Conservation (phyloP, 768 basidiomycete genomes). For the Aureoboletus auriporus region DNA sequence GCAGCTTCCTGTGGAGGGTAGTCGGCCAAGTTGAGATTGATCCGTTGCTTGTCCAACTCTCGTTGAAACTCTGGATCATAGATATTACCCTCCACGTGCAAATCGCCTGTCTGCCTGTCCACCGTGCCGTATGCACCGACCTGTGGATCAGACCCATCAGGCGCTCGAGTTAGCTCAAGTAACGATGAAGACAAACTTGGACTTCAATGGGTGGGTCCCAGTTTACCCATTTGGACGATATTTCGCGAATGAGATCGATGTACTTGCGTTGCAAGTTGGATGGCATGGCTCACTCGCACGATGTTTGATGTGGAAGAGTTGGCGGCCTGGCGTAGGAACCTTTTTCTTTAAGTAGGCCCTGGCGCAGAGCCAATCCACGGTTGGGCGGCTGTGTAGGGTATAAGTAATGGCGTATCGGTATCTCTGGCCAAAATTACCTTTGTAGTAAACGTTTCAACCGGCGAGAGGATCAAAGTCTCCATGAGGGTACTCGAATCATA, state of each 20-base stretch:
- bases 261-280: slow-evolving; percentile 26
- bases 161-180: not conserved
- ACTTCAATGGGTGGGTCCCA: slow-evolving; percentile 33
- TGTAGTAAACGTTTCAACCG: too few relatives aligned
- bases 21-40: slow-evolving; percentile 13
- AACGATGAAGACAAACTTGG: slow-evolving; percentile 14
- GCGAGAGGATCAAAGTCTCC: too few relatives aligned
- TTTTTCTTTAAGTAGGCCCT: not conserved
- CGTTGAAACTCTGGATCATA: slow-evolving; percentile 26
- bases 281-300: slow-evolving; percentile 1
- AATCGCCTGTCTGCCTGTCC: slow-evolving; percentile 26
- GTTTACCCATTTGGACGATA: slow-evolving; percentile 35
- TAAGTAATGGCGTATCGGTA: too few relatives aligned
- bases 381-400: too few relatives aligned
- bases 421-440: too few relatives aligned
- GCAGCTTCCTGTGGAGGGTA: slow-evolving; percentile 13
- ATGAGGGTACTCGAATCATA: too few relatives aligned
- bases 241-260: slow-evolving; percentile 30
- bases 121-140: slow-evolving; percentile 35
- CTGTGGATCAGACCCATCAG: slow-evolving; percentile 15
- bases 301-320: not conserved
- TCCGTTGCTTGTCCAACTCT: slow-evolving; percentile 11
- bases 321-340: not conserved
- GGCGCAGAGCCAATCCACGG: too few relatives aligned
- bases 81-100: slow-evolving; percentile 32